Conservation (phyloP, 768 basidiomycete genomes). For the Dacryopinax primogenitus region DNA sequence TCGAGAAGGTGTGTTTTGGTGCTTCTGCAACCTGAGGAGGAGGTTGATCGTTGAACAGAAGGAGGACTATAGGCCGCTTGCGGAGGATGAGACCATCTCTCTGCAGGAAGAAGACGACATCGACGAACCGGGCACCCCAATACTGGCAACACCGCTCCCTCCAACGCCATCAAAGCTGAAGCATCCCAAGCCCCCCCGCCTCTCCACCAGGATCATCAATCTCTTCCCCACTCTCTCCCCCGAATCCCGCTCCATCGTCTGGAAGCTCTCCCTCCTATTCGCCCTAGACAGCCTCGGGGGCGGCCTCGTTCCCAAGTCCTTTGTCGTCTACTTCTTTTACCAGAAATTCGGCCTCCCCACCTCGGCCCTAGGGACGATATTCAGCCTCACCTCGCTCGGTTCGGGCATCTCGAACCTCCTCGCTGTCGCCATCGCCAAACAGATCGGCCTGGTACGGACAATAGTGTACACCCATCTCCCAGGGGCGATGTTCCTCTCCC, state of each 20-base stretch:
- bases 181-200: not conserved
- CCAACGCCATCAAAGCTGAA: not conserved
- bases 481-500: slow-evolving; percentile 18
- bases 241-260: slow-evolving; percentile 18
- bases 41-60: not conserved
- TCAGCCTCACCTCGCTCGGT: slow-evolving; percentile 20
- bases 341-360: slow-evolving; percentile 16
- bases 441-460: slow-evolving; percentile 16
- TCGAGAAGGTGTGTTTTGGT: not conserved
- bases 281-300: slow-evolving; percentile 20
- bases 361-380: slow-evolving; percentile 18
- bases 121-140: not conserved
- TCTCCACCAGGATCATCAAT: not conserved
- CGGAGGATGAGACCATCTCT: not conserved
- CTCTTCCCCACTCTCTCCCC: slow-evolving; percentile 17
- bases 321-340: slow-evolving; percentile 20
- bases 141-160: not conserved
- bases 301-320: slow-evolving; percentile 19
- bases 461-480: slow-evolving; percentile 18
- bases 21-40: not conserved
- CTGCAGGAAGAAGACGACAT: not conserved
- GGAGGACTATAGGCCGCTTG: slow-evolving; percentile 8
- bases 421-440: slow-evolving; percentile 20
- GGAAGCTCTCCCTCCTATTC: slow-evolving; percentile 20
- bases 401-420: slow-evolving; percentile 19